phyloP scores from a whole-genome alignment of 148 eudicot genomes.

The Rhododendron ferrugineum region DNA sequence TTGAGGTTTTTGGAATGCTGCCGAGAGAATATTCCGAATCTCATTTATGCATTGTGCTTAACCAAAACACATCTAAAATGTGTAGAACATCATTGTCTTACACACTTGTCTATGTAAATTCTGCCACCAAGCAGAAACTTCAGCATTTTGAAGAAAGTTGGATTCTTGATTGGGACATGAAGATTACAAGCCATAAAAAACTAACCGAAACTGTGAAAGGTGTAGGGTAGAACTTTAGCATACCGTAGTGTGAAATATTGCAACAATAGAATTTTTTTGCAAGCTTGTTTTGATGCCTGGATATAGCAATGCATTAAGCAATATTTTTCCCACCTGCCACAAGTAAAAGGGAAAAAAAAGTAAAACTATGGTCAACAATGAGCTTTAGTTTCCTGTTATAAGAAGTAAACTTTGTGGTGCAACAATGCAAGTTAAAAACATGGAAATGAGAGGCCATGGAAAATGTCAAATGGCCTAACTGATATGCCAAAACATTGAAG shows the following conservation, averaged over 20 bases:
- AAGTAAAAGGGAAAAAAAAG: background rate
- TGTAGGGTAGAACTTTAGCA: background rate
- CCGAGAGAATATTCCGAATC: background rate
- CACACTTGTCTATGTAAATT: background rate
- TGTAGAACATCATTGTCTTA: background rate
- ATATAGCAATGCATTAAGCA: constrained; percentile 85
- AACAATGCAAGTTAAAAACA: background rate
- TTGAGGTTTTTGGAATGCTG: background rate
- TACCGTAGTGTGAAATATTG: constrained; percentile 87
- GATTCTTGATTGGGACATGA: background rate
- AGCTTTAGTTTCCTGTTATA: background rate
- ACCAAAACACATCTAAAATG: background rate
- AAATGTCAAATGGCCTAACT: background rate
- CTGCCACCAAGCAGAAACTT: background rate
- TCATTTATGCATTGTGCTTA: background rate
- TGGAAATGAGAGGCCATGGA: background rate
- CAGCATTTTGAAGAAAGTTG: background rate
- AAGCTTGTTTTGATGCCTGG: constrained; percentile 71
- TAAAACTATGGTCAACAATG: background rate
- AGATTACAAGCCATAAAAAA: background rate
- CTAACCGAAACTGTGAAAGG: background rate
- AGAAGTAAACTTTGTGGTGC: background rate
- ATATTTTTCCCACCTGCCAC: constrained; percentile 74
- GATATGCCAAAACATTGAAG: background rate
- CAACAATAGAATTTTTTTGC: constrained; percentile 78